These are phyloP conservation scores for Ilex asprella DNA, from an alignment of 257 asterid species.

Conservation along the genomic window DNA sequence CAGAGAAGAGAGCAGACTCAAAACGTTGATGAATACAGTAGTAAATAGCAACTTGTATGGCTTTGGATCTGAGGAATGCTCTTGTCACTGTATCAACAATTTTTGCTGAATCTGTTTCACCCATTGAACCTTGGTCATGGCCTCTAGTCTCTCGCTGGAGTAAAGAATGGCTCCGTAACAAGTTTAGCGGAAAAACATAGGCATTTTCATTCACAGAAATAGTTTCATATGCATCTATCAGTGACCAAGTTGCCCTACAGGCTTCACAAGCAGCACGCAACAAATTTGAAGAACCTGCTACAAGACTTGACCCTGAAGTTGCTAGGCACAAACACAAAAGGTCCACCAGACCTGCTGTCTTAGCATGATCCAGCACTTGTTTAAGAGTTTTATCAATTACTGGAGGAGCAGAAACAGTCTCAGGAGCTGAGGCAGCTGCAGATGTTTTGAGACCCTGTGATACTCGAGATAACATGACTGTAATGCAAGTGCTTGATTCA, in stretches of 20 bases:
- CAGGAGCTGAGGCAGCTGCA: slow-evolving; percentile 40
- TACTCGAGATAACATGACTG: slow-evolving; percentile 64
- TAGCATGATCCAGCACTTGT: slow-evolving; percentile 65
- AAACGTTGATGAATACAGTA: slow-evolving; percentile 88
- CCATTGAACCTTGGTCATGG: slow-evolving; percentile 34
- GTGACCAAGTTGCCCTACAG: slow-evolving; percentile 79
- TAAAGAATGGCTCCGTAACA: slow-evolving; percentile 47
- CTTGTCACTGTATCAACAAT: slow-evolving; percentile 54
- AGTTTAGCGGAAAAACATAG: slow-evolving; percentile 53
- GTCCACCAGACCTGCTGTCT: slow-evolving; percentile 55
- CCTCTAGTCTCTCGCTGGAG: slow-evolving; percentile 45
- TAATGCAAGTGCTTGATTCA: slow-evolving; percentile 81
- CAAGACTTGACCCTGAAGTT: slow-evolving; percentile 76
- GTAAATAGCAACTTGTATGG: slow-evolving; percentile 74
- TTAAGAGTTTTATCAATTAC: slow-evolving; percentile 39
- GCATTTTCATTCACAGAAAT: slow-evolving; percentile 38
- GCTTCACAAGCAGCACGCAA: slow-evolving; percentile 94
- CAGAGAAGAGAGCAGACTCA: slow-evolving; percentile 64
- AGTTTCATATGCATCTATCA: slow-evolving; percentile 69
- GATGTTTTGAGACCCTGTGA: slow-evolving; percentile 66
- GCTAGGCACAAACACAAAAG: slow-evolving; percentile 71
- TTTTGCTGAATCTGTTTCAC: slow-evolving; percentile 41
- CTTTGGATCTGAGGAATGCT: slow-evolving; percentile 81
- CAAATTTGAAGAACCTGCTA: slow-evolving; percentile 81
- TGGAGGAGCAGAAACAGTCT: slow-evolving; percentile 33